Base-by-base conservation (phyloP, 2,329 filamentous ascomycete genomes). In the Xylariales sp. region DNA sequence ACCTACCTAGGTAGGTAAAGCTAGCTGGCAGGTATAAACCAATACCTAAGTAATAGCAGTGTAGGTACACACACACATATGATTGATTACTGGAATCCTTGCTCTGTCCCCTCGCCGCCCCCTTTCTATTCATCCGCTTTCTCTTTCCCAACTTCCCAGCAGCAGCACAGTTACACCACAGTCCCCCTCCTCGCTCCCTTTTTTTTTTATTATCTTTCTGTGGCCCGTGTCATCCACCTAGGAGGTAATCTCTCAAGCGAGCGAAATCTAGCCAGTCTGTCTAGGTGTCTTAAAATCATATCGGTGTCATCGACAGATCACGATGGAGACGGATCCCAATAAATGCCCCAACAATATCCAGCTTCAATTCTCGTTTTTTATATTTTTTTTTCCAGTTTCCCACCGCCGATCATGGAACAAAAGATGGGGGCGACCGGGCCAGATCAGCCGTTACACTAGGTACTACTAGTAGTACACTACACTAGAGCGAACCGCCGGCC, bases 401-500 rank as follows among this genome's bases (percentile, higher is more conserved):
- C 36, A 7, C 50, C 28, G 64, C 43, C 41, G 63, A 67, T 67
- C 59, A 45, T 28, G 49, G 6, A 10, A 43, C 1, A 23, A 46
- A 55, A 49, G 48, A 58, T 62, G 59, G 53, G 59, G 43, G 12
- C 41, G 63, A 50, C 54, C 48, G 41, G 65, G 48, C 64, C 41
- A 57, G 64, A 61, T 46, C 57, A n/a, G 49, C 30, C 14, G 50
- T 49, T 39, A 62, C 53, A 18, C 14, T 52, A 52, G n/a, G n/a
- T n/a, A n/a, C n/a, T n/a, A n/a, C n/a, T n/a, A n/a, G n/a, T n/a
- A n/a, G n/a, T 39, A 62, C 53, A 18, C 14, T 52, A 52, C 12
- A 30, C 23, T 14, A 32, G 39, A 12, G 39, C 12, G 3, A 30
- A 12, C 30, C 30, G 30, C 30, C 54, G 36, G 12, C 53, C 23